phyloP scores from a whole-genome alignment of 768 basidiomycete species.

The Kwoniella newhampshirensis region DNA sequence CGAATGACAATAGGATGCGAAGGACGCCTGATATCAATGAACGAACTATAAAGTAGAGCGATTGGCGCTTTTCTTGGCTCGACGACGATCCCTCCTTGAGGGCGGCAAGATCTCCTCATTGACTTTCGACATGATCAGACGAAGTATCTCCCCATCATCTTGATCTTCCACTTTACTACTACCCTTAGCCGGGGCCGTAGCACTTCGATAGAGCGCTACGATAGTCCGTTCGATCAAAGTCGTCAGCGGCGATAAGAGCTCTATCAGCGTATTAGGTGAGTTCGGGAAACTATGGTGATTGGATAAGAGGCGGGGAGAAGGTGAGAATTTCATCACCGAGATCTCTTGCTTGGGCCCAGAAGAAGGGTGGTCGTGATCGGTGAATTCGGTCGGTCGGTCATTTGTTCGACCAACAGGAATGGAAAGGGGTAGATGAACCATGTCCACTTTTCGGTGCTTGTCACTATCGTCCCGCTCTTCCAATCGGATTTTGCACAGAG shows the following conservation, averaged over 20 bases:
- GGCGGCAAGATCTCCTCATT: neutral
- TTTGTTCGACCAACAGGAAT: conserved; percentile 6
- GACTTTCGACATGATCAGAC: neutral
- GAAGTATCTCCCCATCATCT: conserved; percentile 4
- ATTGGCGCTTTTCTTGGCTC: conserved; percentile 1
- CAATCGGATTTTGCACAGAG: conserved; percentile 1
- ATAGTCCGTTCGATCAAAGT: neutral
- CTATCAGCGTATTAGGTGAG: no score
- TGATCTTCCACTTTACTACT: neutral
- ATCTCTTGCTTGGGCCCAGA: no score
- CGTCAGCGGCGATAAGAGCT: neutral
- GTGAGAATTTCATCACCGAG: neutral
- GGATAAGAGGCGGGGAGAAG: no score
- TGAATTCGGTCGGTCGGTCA: no score
- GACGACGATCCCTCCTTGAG: neutral
- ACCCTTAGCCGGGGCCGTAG: neutral
- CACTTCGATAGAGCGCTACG: neutral
- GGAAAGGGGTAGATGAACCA: conserved; percentile 3
- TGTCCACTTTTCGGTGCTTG: neutral
- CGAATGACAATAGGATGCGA: no score
- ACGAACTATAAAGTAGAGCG: no score
- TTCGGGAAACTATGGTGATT: no score
- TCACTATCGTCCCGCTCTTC: neutral
- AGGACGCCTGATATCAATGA: no score
- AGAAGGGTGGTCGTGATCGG: no score